Percentiles rank a stretch among this genome's conserved stretches.
Evolutionary conservation across 495 filamentous ascomycete genomes (phyloP).

Genomic region (Alectoria sarmentosa): DNA sequence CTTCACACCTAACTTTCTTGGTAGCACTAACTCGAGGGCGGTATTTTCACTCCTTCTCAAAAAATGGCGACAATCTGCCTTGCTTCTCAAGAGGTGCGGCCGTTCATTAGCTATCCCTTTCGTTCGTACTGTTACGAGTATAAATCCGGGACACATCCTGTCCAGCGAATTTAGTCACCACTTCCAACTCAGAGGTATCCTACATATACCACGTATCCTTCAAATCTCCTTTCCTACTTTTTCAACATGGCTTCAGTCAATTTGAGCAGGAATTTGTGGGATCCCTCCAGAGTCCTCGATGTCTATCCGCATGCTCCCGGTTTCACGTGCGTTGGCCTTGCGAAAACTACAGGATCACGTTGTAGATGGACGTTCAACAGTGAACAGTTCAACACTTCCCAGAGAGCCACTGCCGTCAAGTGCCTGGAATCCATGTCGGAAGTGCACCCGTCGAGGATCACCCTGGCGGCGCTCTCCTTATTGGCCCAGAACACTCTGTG

Average conservation of each 20-base stretch:
- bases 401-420: neutral
- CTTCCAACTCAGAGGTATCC: neutral
- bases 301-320: neutral
- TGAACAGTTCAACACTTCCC: neutral
- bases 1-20: neutral
- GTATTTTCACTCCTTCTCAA: no score
- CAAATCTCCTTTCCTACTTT: neutral
- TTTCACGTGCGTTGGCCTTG: neutral
- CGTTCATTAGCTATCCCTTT: neutral
- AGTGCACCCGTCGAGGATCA: neutral
- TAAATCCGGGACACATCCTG: neutral
- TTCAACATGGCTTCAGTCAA: neutral
- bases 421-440: neutral
- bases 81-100: neutral
- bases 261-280: neutral
- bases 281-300: neutral
- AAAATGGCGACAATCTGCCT: neutral
- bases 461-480: neutral
- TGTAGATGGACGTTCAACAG: neutral
- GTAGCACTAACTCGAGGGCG: neutral
- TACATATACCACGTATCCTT: no score
- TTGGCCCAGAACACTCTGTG: neutral
- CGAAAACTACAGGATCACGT: neutral
- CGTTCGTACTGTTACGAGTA: neutral
- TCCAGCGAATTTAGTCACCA: neutral